Evolutionary conservation across 768 basidiomycete species (phyloP).

Genomic region (Rhodotorula kratochvilovae): DNA sequence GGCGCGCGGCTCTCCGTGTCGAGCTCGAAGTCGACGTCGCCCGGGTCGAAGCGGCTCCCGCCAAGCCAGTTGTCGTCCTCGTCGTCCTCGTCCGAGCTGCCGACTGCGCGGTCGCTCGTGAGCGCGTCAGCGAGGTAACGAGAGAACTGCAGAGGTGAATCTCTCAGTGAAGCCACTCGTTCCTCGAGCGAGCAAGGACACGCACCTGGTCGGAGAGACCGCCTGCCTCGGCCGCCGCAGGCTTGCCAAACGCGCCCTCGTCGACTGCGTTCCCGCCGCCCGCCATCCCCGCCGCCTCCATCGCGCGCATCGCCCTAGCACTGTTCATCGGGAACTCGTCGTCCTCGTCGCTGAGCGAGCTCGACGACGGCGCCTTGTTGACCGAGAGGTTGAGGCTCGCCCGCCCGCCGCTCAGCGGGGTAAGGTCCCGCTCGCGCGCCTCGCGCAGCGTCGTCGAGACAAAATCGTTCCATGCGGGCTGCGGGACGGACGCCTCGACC

Average conservation of each 20-base stretch:
- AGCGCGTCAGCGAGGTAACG: constrained; percentile 73
- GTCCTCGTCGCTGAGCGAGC: constrained; percentile 38
- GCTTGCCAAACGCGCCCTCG: constrained; percentile 38
- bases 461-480: constrained; percentile 81
- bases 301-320: constrained; percentile 20
- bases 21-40: constrained; percentile 34
- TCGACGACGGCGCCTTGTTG: constrained; percentile 23
- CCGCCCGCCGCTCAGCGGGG: constrained; percentile 65
- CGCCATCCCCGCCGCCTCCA: constrained; percentile 15
- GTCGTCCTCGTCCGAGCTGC: constrained; percentile 42
- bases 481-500: constrained; percentile 62
- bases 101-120: constrained; percentile 50
- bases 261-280: constrained; percentile 31
- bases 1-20: constrained; percentile 1
- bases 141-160: constrained; percentile 68
- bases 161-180: too few relatives aligned
- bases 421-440: constrained; percentile 73
- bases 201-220: constrained; percentile 55
- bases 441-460: constrained; percentile 79
- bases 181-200: not conserved
- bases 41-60: constrained; percentile 18
- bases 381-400: constrained; percentile 27
- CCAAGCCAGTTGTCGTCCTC: constrained; percentile 38
- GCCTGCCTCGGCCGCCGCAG: constrained; percentile 51
- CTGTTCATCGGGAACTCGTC: constrained; percentile 42